Evolutionary conservation across 371 early-diverging fungal genomes (phyloP), one percentile per base, ranked within the genome.

Genomic region (Mucor mucedo): DNA sequence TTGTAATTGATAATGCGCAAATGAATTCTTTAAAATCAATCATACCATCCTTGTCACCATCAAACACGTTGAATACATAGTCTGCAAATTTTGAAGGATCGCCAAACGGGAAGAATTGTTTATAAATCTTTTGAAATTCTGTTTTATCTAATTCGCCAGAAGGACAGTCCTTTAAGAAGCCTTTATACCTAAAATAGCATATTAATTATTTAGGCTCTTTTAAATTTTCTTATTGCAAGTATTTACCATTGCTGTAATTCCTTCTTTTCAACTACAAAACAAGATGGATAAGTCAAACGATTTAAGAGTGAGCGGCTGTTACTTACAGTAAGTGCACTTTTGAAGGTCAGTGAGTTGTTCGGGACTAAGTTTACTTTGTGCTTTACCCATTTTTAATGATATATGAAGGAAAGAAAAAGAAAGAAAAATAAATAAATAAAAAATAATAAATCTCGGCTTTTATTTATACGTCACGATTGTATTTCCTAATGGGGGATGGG

Each of bases 71-170:
- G 66, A 96, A 95, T 2, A 93, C 94, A 76, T 93, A 89, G 66
- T 95, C 93, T 16, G 97, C 94, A 78, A 95, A 98, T 33, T 84
- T 80, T 54, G 91, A 85, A 4, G 97, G 86, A 75, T 98, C 96
- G 33, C 97, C 97, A 73, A 98, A 97, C 9, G 98, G 97, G 69
- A 97, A 98, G 81, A 95, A 97, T 69, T 93, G 93, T 76, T 97
- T 94, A 82, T 96, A 98, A 44, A 97, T 95, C 65, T 91, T 90
- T 76, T 90, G 90, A 67, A 98, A 97, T 63, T 94, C 94, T 11
- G 87, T 78, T 71, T 88, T 85, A 79, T 92, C 89, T 39, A 98
- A 84, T 69, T 89, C 81, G 29, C 97, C 97, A 14, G 85, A 76
- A 6, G 97, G 97, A 69, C 95, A 95, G 70, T 96, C 96, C 72